Evolutionary conservation across 2,329 filamentous ascomycete species (phyloP).

Genomic region (Xylariaceae sp.): DNA sequence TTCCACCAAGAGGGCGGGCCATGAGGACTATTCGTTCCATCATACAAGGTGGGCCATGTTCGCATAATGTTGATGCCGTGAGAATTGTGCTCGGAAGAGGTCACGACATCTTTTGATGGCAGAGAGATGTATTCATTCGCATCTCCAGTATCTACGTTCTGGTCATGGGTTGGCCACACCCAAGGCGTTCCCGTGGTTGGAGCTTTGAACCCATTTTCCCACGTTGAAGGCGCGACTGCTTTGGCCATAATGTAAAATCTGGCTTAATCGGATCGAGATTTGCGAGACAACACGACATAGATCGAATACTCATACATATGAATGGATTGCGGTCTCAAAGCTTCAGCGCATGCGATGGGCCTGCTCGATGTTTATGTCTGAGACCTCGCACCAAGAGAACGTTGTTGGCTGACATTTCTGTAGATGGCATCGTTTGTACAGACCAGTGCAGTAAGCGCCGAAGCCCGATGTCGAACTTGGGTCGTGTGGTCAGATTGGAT

Average conservation of each 20-base stretch:
- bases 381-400: no score
- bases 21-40: constrained; percentile 26
- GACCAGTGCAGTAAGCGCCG: no score
- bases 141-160: constrained; percentile 5
- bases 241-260: constrained; percentile 11
- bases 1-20: constrained; percentile 24
- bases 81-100: constrained; percentile 20
- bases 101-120: constrained; percentile 20
- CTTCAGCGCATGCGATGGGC: no score
- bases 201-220: constrained; percentile 20
- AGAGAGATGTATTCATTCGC: constrained; percentile 17
- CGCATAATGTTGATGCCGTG: constrained; percentile 24
- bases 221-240: constrained; percentile 14
- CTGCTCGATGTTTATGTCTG: no score
- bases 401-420: no score
- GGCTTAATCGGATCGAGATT: background rate
- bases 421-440: no score
- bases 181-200: constrained; percentile 8
- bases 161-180: background rate
- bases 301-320: no score
- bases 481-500: no score
- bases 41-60: constrained; percentile 26
- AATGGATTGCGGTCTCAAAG: no score
- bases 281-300: no score
- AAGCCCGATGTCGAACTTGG: no score